phyloP scores from a whole-genome alignment of 208 protist genomes.

The Crithidia fasciculata region DNA sequence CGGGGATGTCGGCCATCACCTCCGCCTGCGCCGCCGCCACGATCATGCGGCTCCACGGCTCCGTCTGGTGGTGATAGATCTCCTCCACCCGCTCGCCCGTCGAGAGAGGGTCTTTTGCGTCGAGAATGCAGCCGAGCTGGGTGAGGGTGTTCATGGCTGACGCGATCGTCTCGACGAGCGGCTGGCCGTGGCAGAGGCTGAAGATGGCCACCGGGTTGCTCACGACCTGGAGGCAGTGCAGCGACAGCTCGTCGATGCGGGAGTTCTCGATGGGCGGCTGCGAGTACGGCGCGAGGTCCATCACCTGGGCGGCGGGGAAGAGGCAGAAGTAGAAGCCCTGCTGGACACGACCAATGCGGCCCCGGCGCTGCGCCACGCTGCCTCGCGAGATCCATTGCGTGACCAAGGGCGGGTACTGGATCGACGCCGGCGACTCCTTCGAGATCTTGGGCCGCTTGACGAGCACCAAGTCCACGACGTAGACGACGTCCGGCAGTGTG shows the following conservation, averaged over 20 bases:
- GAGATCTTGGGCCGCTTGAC: slow-evolving; percentile 82
- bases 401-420: slow-evolving; percentile 84
- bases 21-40: slow-evolving; percentile 33
- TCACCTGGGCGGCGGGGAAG: slow-evolving; percentile 58
- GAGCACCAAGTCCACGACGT: slow-evolving; percentile 95
- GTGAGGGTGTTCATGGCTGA: slow-evolving; percentile 72
- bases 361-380: slow-evolving; percentile 75
- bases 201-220: slow-evolving; percentile 73
- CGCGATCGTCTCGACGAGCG: slow-evolving; percentile 59
- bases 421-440: slow-evolving; percentile 52
- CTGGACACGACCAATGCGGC: slow-evolving; percentile 84
- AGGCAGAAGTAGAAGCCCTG: slow-evolving; percentile 85
- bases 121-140: slow-evolving; percentile 77
- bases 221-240: slow-evolving; percentile 82
- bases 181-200: slow-evolving; percentile 75
- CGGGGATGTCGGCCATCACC: slow-evolving; percentile 36
- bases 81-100: slow-evolving; percentile 43
- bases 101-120: slow-evolving; percentile 32
- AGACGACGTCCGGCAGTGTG: slow-evolving; percentile 96
- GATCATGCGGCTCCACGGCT: slow-evolving; percentile 37
- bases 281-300: slow-evolving; percentile 43
- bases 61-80: slow-evolving; percentile 30
- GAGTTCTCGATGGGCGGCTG: slow-evolving; percentile 54
- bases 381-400: slow-evolving; percentile 79
- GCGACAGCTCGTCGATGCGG: slow-evolving; percentile 73